A percentile compares a stretch with the other conserved stretches of the same genome.
Evolutionary conservation across 371 early-diverging fungal genomes (phyloP).

Genomic region (Mortierella sp.): DNA sequence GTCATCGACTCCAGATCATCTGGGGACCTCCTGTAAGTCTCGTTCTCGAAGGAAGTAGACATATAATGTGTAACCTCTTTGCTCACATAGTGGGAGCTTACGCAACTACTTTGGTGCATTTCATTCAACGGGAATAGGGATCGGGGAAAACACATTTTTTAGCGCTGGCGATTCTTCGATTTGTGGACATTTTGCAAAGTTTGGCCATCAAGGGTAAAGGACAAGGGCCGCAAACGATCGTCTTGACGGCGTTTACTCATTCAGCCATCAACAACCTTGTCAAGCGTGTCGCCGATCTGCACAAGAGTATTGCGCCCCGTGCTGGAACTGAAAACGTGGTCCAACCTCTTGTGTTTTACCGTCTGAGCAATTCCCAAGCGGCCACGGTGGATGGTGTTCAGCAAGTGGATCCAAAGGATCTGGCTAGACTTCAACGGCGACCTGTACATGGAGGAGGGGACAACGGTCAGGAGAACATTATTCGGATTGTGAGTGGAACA

Average conservation of each 20-base stretch:
- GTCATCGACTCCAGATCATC: conserved; percentile 63
- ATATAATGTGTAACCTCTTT: background rate
- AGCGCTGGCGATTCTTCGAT: conserved; percentile 64
- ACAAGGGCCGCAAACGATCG: conserved; percentile 61
- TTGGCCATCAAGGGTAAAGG: conserved; percentile 28
- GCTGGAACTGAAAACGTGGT: conserved; percentile 22
- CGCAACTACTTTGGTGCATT: background rate
- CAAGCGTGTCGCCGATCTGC: conserved; percentile 59
- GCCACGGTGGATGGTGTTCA: conserved; percentile 13
- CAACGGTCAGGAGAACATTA: conserved; percentile 16
- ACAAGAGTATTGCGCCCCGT: conserved; percentile 35
- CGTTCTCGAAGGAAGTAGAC: background rate
- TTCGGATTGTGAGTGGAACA: conserved; percentile 66
- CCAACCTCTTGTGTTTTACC: conserved; percentile 35
- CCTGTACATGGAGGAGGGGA: background rate
- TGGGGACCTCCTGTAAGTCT: conserved; percentile 74
- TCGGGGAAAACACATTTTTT: conserved; percentile 74
- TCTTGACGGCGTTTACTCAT: conserved; percentile 70
- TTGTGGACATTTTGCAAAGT: conserved; percentile 55
- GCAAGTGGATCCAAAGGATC: conserved; percentile 18
- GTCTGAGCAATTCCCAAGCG: conserved; percentile 19
- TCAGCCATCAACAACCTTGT: conserved; percentile 66
- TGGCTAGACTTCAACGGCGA: conserved; percentile 14
- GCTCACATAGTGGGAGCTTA: background rate
- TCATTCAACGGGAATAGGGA: conserved; percentile 55